These are phyloP conservation scores for Leccinum fibrillosum DNA, from an alignment of 768 basidiomycete species.

Conservation along the genomic window DNA sequence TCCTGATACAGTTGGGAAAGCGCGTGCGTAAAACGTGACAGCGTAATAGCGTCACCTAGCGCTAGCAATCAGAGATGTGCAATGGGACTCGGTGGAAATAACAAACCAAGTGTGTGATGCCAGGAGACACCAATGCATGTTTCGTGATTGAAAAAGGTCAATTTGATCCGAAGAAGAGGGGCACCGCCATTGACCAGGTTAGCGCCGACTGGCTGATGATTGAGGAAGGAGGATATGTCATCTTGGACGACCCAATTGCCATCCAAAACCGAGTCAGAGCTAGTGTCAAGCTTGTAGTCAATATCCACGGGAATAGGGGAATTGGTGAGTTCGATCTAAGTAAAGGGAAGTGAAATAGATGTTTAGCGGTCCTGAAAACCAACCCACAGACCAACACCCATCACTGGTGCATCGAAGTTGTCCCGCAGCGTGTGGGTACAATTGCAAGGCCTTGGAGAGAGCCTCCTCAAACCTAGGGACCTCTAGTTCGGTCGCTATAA, in stretches of 20 bases:
- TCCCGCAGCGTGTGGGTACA: slow-evolving; percentile 27
- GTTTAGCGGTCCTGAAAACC: background rate
- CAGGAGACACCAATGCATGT: slow-evolving; percentile 33
- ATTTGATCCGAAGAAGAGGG: slow-evolving; percentile 27
- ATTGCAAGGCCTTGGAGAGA: slow-evolving; percentile 19
- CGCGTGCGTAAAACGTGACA: slow-evolving; percentile 28
- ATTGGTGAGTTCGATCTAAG: slow-evolving; percentile 24
- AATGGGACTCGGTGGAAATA: background rate
- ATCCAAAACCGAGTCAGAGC: slow-evolving; percentile 9
- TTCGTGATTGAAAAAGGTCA: slow-evolving; percentile 22
- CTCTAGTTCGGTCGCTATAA: slow-evolving; percentile 14
- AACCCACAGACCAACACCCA: slow-evolving; percentile 21
- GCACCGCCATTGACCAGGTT: slow-evolving; percentile 15
- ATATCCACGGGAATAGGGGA: slow-evolving; percentile 1
- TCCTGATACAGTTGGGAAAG: slow-evolving; percentile 32
- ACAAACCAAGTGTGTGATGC: slow-evolving; percentile 33
- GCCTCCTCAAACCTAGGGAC: slow-evolving; percentile 21
- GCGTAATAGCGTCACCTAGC: slow-evolving; percentile 28
- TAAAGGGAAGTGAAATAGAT: slow-evolving; percentile 1
- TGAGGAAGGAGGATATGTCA: slow-evolving; percentile 19
- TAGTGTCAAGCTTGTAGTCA: slow-evolving; percentile 4
- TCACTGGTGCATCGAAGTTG: slow-evolving; percentile 10
- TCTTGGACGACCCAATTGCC: slow-evolving; percentile 29
- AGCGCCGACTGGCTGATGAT: slow-evolving; percentile 11
- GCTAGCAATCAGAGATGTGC: background rate